Conservation (phyloP, 129 eudicot genomes). For the Deinandra increscens region DNA sequence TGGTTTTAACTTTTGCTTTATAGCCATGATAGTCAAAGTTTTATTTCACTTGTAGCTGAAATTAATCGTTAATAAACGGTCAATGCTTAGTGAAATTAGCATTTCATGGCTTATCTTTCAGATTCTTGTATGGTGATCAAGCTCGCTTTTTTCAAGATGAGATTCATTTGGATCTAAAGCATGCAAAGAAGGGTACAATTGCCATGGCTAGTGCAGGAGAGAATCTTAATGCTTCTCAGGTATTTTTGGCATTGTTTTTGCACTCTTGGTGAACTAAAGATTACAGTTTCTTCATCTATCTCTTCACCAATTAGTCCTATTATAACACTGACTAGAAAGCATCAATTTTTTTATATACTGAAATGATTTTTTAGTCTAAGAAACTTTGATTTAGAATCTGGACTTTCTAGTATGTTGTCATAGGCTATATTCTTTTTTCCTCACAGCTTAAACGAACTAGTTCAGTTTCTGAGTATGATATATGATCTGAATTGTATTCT, state of each 20-base stretch:
- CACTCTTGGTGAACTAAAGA: neutral
- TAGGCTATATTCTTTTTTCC: neutral
- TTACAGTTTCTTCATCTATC: conserved; percentile 3
- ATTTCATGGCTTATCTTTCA: conserved; percentile 25
- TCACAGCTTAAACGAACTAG: neutral
- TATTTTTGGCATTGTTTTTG: conserved; percentile 18
- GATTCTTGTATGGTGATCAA: conserved; percentile 88
- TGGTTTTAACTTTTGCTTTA: neutral
- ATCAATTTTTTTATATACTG: neutral
- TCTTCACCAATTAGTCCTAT: neutral
- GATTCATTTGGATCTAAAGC: conserved; percentile 81
- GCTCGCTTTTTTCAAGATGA: conserved; percentile 95
- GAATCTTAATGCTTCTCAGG: conserved; percentile 96
- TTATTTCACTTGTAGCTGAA: neutral
- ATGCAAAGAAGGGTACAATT: conserved; percentile 84
- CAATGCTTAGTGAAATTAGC: neutral
- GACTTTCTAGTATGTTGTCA: neutral
- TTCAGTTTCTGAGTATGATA: conserved; percentile 1
- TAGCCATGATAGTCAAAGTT: neutral
- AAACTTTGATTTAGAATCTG: neutral
- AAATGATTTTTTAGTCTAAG: neutral
- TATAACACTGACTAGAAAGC: neutral
- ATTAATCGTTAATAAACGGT: neutral
- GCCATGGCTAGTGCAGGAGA: conserved; percentile 99
- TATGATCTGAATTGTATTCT: conserved; percentile 4